A percentile compares a stretch with the other conserved stretches of the same genome.
Conservation (phyloP, 1,284 basidiomycete genomes). For the Schizopora paradoxa region DNA sequence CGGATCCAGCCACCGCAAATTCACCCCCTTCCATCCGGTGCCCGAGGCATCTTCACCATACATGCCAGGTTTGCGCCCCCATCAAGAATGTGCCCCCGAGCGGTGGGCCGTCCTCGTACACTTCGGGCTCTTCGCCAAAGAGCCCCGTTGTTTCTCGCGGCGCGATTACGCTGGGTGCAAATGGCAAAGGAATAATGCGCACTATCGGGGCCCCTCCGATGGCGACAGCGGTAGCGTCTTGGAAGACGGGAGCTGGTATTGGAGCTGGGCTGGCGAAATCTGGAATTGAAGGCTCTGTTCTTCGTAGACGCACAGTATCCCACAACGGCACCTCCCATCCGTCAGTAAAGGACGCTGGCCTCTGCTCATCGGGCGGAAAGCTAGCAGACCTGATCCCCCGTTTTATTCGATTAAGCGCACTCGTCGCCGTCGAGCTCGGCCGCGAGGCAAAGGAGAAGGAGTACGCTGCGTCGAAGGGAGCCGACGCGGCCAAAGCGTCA, state of each 20-base stretch:
- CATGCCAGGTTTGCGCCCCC: conserved; percentile 68
- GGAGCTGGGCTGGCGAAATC: conserved; percentile 59
- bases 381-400: conserved; percentile 63
- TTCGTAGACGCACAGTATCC: conserved; percentile 37
- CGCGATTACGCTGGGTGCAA: conserved; percentile 13
- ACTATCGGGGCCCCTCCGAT: conserved; percentile 5
- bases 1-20: conserved; percentile 56
- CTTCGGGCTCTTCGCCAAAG: conserved; percentile 10
- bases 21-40: conserved; percentile 61
- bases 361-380: conserved; percentile 29
- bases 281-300: conserved; percentile 45
- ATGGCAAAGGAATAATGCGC: conserved; percentile 7
- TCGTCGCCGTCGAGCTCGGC: conserved; percentile 68
- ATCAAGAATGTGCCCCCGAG: conserved; percentile 34
- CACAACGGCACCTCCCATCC: conserved; percentile 16
- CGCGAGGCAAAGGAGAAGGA: conserved; percentile 41
- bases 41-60: conserved; percentile 63
- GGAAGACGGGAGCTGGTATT: conserved; percentile 47
- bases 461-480: conserved; percentile 14
- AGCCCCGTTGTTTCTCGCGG: conserved; percentile 12
- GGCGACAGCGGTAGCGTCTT: conserved; percentile 64
- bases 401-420: conserved; percentile 68
- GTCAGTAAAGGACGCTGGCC: conserved; percentile 15
- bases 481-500: conserved; percentile 6
- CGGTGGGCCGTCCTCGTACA: conserved; percentile 7